A percentile compares a stretch with the other conserved stretches of the same genome.
These are phyloP conservation scores for Hypoxylon sp. DNA, from an alignment of 2,329 filamentous ascomycete species.

Conservation along the genomic window DNA sequence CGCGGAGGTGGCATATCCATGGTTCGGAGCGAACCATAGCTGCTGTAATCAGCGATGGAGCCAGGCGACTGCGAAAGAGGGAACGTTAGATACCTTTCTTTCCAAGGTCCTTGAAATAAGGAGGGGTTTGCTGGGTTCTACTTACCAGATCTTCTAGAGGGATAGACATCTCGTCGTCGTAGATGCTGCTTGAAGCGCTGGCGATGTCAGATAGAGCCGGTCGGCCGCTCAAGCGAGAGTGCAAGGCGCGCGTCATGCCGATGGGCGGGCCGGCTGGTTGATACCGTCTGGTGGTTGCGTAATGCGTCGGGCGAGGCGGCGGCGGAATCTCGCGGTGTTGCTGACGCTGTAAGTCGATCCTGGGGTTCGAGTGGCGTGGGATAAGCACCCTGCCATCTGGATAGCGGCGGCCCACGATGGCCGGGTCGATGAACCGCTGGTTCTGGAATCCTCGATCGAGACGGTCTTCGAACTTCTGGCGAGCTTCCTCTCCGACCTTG, in stretches of 20 bases:
- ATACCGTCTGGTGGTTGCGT: no score
- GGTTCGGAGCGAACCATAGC: not conserved
- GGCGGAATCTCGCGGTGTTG: no score
- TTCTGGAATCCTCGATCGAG: not conserved
- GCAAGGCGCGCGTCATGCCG: no score
- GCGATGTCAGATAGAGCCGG: not conserved
- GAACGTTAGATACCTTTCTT: not conserved
- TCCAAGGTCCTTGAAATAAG: not conserved
- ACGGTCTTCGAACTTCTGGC: not conserved
- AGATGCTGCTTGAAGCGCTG: not conserved
- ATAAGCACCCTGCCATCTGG: not conserved
- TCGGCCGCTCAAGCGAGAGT: no score
- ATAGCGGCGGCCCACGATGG: not conserved
- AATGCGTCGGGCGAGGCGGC: no score
- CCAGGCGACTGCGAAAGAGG: not conserved
- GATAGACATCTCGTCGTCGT: not conserved
- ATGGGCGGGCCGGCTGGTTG: no score
- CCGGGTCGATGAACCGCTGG: not conserved
- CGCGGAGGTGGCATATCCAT: constrained; percentile 1
- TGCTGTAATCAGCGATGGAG: not conserved
- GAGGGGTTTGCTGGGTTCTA: not conserved
- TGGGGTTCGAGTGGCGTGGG: not conserved
- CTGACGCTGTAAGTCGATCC: no score
- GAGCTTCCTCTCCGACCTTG: not conserved
- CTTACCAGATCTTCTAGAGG: not conserved